Evolutionary conservation across 495 filamentous ascomycete genomes (phyloP).

Genomic region (Chaetomium tenue): DNA sequence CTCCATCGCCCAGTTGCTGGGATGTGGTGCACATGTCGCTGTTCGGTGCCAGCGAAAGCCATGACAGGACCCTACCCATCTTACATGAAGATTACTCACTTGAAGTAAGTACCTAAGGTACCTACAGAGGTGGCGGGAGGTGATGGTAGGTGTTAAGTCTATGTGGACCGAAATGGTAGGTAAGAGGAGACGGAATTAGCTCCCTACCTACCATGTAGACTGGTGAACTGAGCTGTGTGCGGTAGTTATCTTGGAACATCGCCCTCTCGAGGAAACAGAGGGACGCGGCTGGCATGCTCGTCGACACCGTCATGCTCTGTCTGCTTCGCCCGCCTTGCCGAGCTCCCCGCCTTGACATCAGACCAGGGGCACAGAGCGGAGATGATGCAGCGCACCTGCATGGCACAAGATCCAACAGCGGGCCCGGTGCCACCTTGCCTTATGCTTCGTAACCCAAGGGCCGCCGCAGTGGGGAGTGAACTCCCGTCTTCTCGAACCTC

Average conservation of each 20-base stretch:
- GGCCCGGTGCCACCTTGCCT: not conserved
- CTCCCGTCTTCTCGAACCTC: not conserved
- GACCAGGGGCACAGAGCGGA: slow-evolving; percentile 25
- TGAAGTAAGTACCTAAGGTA: too few species aligned
- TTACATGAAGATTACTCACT: too few species aligned
- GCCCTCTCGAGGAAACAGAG: not conserved
- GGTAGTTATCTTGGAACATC: not conserved
- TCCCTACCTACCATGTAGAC: not conserved
- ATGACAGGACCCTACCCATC: not conserved
- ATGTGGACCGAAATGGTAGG: too few species aligned
- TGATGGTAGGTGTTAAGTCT: too few species aligned
- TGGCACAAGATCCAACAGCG: slow-evolving; percentile 16
- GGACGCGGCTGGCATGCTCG: not conserved
- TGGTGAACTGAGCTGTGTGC: not conserved
- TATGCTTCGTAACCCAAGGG: not conserved
- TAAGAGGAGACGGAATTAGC: too few species aligned
- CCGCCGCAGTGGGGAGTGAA: not conserved
- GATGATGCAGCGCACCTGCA: slow-evolving; percentile 19
- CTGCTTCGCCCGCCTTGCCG: slow-evolving; percentile 7
- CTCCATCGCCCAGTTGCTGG: not conserved
- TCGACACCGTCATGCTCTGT: not conserved
- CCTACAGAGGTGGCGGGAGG: too few species aligned
- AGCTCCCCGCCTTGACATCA: slow-evolving; percentile 28
- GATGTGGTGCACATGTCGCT: not conserved
- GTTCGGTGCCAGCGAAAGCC: not conserved